Evolutionary conservation across 371 early-diverging fungal genomes (phyloP).

Genomic region (Lichtheimia ramosa): DNA sequence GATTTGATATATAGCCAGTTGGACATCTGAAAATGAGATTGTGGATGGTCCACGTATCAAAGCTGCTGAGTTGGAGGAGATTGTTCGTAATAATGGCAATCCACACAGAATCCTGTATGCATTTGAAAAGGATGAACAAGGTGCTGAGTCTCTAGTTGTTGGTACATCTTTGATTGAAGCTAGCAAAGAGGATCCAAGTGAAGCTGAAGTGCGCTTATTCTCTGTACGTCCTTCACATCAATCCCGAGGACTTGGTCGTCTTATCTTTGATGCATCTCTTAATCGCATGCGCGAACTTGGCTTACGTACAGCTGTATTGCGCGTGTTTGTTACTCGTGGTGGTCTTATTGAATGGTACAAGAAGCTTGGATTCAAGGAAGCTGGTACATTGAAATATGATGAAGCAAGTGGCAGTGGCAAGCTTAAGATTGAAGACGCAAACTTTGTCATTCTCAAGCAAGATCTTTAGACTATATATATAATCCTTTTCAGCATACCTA

Average conservation of each 20-base stretch:
- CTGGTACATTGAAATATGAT: slow-evolving; percentile 43
- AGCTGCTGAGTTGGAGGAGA: slow-evolving; percentile 21
- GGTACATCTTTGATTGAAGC: slow-evolving; percentile 42
- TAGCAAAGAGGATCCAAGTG: slow-evolving; percentile 4
- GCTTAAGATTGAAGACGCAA: slow-evolving; percentile 22
- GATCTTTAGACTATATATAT: not conserved
- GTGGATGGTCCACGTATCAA: slow-evolving; percentile 34
- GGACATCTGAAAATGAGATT: slow-evolving; percentile 44
- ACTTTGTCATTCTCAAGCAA: slow-evolving; percentile 35
- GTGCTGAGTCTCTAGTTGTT: slow-evolving; percentile 19
- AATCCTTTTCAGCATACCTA: not conserved
- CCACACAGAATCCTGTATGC: slow-evolving; percentile 30
- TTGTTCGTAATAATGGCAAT: slow-evolving; percentile 21
- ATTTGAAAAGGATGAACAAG: slow-evolving; percentile 5
- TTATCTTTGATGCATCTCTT: slow-evolving; percentile 45
- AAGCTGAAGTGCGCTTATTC: slow-evolving; percentile 48
- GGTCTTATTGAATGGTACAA: slow-evolving; percentile 56
- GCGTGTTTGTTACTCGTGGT: slow-evolving; percentile 49
- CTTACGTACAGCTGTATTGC: slow-evolving; percentile 41
- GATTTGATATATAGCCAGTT: slow-evolving; percentile 26
- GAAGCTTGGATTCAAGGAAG: slow-evolving; percentile 53
- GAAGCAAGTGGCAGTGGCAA: slow-evolving; percentile 33
- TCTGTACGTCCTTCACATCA: slow-evolving; percentile 51
- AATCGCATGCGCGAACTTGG: slow-evolving; percentile 35
- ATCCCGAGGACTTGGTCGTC: slow-evolving; percentile 59